Conservation (phyloP, 768 basidiomycete species). For the Suillus lakei region DNA sequence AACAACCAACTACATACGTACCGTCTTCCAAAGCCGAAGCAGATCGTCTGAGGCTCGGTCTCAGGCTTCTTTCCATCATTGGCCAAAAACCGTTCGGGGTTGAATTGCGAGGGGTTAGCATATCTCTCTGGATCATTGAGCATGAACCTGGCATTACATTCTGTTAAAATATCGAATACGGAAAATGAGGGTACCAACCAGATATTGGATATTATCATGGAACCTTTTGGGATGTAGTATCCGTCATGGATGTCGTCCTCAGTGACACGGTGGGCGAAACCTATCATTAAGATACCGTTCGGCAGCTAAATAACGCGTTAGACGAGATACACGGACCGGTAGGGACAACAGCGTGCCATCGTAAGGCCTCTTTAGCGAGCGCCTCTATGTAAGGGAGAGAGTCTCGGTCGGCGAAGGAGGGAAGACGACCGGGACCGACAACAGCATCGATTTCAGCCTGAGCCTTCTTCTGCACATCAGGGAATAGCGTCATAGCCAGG, state of each 20-base stretch:
- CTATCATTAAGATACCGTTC: slow-evolving; percentile 15
- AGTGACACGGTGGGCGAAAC: slow-evolving; percentile 53
- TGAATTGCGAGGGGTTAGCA: slow-evolving; percentile 52
- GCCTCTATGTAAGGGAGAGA: slow-evolving; percentile 65
- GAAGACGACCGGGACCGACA: slow-evolving; percentile 62
- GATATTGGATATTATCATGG: slow-evolving; percentile 28
- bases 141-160: slow-evolving; percentile 22
- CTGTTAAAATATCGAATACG: slow-evolving; percentile 1
- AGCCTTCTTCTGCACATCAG: slow-evolving; percentile 60
- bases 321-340: slow-evolving; percentile 43
- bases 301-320: slow-evolving; percentile 38
- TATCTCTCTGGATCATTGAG: slow-evolving; percentile 39
- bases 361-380: slow-evolving; percentile 59
- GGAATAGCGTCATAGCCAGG: slow-evolving; percentile 9
- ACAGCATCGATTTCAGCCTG: slow-evolving; percentile 66
- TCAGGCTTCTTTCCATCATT: slow-evolving; percentile 36
- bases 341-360: slow-evolving; percentile 47
- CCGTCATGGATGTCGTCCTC: slow-evolving; percentile 68
- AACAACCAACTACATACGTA: slow-evolving; percentile 25
- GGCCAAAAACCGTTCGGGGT: slow-evolving; percentile 57
- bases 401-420: slow-evolving; percentile 60
- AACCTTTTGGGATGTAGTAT: slow-evolving; percentile 59
- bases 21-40: slow-evolving; percentile 70
- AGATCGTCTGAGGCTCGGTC: slow-evolving; percentile 56
- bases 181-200: slow-evolving; percentile 18